A percentile compares a stretch with the other conserved stretches of the same genome.
Evolutionary conservation across 2,329 filamentous ascomycete genomes (phyloP).

Genomic region (Apiospora koreana): DNA sequence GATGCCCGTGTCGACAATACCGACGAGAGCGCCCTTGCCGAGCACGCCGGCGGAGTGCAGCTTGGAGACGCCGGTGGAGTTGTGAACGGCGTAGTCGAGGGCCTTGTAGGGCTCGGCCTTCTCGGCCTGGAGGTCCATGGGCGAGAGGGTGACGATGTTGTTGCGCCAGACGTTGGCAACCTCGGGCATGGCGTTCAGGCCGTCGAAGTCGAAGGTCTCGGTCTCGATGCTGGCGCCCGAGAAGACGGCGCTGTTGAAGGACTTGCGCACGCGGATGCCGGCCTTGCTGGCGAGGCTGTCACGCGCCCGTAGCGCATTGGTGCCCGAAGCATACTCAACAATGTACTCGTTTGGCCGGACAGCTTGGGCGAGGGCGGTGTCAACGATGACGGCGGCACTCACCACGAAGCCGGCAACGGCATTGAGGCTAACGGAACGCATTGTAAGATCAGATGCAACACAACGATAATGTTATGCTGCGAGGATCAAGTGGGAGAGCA

Average conservation of each 20-base stretch:
- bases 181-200: conserved; percentile 33
- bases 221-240: conserved; percentile 31
- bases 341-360: not conserved
- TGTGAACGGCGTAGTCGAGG: conserved; percentile 20
- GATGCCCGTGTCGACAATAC: conserved; percentile 21
- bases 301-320: not conserved
- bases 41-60: conserved; percentile 20
- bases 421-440: not conserved
- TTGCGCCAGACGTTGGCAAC: conserved; percentile 29
- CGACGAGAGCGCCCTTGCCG: conserved; percentile 21
- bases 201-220: conserved; percentile 28
- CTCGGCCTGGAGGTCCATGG: conserved; percentile 15
- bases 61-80: conserved; percentile 22
- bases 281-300: conserved; percentile 2
- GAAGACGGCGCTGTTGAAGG: conserved; percentile 29
- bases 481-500: not conserved
- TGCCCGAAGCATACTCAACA: not conserved
- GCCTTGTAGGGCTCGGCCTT: conserved; percentile 13
- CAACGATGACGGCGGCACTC: not conserved
- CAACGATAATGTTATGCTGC: not conserved
- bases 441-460: not conserved
- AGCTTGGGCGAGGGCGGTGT: not conserved
- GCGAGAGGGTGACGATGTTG: conserved; percentile 19
- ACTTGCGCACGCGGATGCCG: conserved; percentile 24
- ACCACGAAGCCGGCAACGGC: not conserved